phyloP scores from a whole-genome alignment of 441 rosid genomes.

The Aquilaria agallochum region DNA sequence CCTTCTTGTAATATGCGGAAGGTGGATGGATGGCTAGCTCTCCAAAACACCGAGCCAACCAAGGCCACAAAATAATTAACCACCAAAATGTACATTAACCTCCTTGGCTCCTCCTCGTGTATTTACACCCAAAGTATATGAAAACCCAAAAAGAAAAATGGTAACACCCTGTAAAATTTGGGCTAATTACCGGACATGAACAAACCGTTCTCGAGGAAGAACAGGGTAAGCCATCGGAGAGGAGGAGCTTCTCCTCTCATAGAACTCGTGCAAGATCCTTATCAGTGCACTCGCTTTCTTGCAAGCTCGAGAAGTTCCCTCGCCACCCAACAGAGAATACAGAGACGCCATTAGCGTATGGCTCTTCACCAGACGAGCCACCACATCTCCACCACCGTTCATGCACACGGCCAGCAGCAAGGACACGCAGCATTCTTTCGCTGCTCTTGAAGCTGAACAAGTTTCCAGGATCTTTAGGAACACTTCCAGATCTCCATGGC shows the following conservation, averaged over 20 bases:
- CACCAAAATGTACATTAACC: constrained; percentile 15
- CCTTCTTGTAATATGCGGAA: constrained; percentile 39
- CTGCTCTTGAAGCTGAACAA: constrained; percentile 42
- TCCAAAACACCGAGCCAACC: constrained; percentile 37
- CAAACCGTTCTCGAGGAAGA: constrained; percentile 40
- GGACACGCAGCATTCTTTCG: constrained; percentile 61
- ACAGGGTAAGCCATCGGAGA: constrained; percentile 21
- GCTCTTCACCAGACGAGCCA: constrained; percentile 40
- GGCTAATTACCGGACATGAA: constrained; percentile 59
- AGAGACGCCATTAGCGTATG: constrained; percentile 60
- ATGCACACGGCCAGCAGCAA: constrained; percentile 61
- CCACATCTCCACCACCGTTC: constrained; percentile 63
- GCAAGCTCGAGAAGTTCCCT: constrained; percentile 64
- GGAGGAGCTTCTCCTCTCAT: constrained; percentile 44
- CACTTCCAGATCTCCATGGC: constrained; percentile 40
- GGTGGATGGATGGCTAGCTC: constrained; percentile 34
- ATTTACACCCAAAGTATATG: constrained; percentile 18
- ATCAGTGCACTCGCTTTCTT: constrained; percentile 69
- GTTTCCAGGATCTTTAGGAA: constrained; percentile 37
- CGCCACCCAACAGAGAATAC: constrained; percentile 43
- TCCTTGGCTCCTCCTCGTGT: neutral
- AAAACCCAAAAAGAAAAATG: constrained; percentile 1
- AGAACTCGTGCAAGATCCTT: constrained; percentile 59
- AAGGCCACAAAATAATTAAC: constrained; percentile 8
- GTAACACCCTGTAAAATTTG: constrained; percentile 30